A percentile compares a stretch with the other conserved stretches of the same genome.
Evolutionary conservation across 495 filamentous ascomycete species (phyloP).

Genomic region (Annulohypoxylon nitens): DNA sequence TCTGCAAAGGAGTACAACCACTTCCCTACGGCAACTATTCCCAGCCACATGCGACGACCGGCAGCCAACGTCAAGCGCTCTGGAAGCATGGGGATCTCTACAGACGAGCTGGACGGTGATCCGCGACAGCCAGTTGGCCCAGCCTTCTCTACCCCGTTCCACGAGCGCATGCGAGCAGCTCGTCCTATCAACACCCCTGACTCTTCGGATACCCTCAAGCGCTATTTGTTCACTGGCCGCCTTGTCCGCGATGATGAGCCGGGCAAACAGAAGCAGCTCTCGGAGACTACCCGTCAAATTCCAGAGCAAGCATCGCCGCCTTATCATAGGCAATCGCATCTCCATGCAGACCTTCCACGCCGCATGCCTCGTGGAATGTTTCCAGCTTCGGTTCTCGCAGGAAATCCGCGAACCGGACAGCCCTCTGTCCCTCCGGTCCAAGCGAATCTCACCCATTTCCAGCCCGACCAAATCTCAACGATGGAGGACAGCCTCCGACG

Average conservation of each 20-base stretch:
- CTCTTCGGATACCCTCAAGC: conserved; percentile 55
- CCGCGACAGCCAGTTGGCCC: conserved; percentile 67
- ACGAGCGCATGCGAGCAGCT: conserved; percentile 73
- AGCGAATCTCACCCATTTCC: conserved; percentile 32
- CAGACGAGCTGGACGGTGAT: conserved; percentile 74
- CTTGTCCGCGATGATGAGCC: conserved; percentile 15
- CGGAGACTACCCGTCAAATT: conserved; percentile 9
- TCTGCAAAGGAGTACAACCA: conserved; percentile 56
- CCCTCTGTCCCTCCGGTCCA: conserved; percentile 23
- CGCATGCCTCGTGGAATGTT: conserved; percentile 41
- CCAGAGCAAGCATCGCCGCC: conserved; percentile 22
- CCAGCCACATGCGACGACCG: conserved; percentile 47
- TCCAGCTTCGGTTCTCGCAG: conserved; percentile 43
- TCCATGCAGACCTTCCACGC: conserved; percentile 8
- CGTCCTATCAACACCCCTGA: conserved; percentile 48
- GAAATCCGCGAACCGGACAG: conserved; percentile 36
- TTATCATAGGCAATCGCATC: conserved; percentile 19
- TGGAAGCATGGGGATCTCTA: conserved; percentile 68
- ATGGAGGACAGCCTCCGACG: conserved; percentile 66
- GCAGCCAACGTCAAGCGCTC: conserved; percentile 47
- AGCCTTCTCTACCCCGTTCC: conserved; percentile 75
- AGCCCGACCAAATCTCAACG: conserved; percentile 53
- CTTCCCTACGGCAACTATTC: conserved; percentile 46
- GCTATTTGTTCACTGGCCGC: conserved; percentile 55
- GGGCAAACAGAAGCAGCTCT: neutral